A percentile compares a stretch with the other conserved stretches of the same genome.
These are phyloP conservation scores for Phytophthora litchii DNA, from an alignment of 352 stramenopile genomes.

Conservation along the genomic window DNA sequence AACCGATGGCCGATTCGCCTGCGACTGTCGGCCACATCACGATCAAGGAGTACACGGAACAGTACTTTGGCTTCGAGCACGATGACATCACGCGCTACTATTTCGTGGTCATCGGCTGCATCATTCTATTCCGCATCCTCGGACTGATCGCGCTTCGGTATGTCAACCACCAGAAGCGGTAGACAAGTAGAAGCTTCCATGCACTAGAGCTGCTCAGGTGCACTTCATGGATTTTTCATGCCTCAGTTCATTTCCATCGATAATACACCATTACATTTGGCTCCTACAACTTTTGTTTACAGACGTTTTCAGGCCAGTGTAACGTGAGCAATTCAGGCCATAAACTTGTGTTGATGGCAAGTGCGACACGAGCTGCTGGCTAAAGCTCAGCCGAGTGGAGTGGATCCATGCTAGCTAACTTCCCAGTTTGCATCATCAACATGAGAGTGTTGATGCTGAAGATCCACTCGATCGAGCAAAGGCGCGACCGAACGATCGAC, in stretches of 20 bases:
- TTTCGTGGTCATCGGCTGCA: constrained; percentile 32
- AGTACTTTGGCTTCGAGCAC: constrained; percentile 35
- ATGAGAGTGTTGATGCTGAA: background rate
- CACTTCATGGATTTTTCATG: constrained; percentile 20
- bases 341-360: too few species aligned
- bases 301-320: too few species aligned
- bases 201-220: constrained; percentile 7
- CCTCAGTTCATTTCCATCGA: background rate
- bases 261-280: constrained; percentile 12
- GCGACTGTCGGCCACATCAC: constrained; percentile 34
- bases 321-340: too few species aligned
- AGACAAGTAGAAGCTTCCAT: constrained; percentile 3
- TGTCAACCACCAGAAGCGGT: constrained; percentile 47
- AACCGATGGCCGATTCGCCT: constrained; percentile 23
- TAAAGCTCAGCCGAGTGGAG: background rate
- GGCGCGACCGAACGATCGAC: background rate
- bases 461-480: constrained; percentile 2
- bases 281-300: constrained; percentile 1
- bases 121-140: constrained; percentile 37
- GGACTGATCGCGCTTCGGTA: constrained; percentile 38
- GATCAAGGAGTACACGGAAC: constrained; percentile 34
- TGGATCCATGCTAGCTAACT: too few species aligned
- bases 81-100: constrained; percentile 26
- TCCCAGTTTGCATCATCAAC: too few species aligned
- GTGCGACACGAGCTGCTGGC: too few species aligned